A percentile compares a stretch with the other conserved stretches of the same genome.
phyloP scores from a whole-genome alignment of 2,329 filamentous ascomycete species.

The Penicillium sp. region DNA sequence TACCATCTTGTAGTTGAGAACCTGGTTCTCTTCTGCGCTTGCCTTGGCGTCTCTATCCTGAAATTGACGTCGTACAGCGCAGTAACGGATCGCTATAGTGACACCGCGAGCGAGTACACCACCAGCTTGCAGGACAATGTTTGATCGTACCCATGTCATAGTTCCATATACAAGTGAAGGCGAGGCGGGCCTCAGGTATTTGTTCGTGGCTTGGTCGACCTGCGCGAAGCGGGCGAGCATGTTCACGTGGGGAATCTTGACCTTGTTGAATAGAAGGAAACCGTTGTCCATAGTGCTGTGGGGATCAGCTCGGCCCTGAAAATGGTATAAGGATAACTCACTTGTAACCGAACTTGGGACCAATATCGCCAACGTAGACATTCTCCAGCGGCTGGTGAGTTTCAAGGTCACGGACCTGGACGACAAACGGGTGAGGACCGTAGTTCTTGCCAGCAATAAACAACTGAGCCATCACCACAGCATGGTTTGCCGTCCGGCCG shows the following conservation, averaged over 20 bases:
- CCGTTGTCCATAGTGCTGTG: slow-evolving; percentile 77
- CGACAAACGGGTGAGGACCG: slow-evolving; percentile 78
- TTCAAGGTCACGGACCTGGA: slow-evolving; percentile 72
- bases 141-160: slow-evolving; percentile 74
- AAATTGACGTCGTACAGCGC: slow-evolving; percentile 76
- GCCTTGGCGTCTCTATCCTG: slow-evolving; percentile 71
- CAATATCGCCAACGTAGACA: slow-evolving; percentile 78
- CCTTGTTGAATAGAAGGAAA: slow-evolving; percentile 75
- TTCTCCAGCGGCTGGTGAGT: slow-evolving; percentile 72
- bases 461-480: slow-evolving; percentile 79
- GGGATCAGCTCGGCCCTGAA: slow-evolving; percentile 5
- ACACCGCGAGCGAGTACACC: slow-evolving; percentile 74
- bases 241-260: slow-evolving; percentile 74
- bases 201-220: slow-evolving; percentile 70
- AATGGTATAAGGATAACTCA: slow-evolving; percentile 30
- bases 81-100: slow-evolving; percentile 77
- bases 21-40: slow-evolving; percentile 69
- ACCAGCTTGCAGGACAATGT: slow-evolving; percentile 75
- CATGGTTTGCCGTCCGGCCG: slow-evolving; percentile 75
- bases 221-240: slow-evolving; percentile 75
- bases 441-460: slow-evolving; percentile 70
- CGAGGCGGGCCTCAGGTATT: slow-evolving; percentile 69
- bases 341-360: slow-evolving; percentile 79
- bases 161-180: slow-evolving; percentile 75
- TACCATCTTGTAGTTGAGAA: slow-evolving; percentile 82